Percentiles rank a stretch among this genome's conserved stretches.
phyloP scores from a whole-genome alignment of 1,284 basidiomycete species.

The Trametes hirsuta region DNA sequence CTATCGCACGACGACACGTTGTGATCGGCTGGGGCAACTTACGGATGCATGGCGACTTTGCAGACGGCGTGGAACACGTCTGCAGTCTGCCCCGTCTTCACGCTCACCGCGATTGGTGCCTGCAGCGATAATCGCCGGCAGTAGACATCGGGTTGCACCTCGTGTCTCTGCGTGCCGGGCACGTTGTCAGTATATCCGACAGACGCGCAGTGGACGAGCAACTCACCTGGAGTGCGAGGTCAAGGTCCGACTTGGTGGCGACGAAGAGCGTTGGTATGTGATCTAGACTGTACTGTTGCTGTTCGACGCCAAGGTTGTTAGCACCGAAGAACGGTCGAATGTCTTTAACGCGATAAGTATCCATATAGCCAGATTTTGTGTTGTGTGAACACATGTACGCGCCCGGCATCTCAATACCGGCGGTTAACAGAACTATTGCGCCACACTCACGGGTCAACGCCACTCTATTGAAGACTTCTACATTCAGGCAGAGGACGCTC shows the following conservation, averaged over 20 bases:
- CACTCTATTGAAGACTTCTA: too few relatives aligned
- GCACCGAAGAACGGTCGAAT: too few relatives aligned
- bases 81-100: conserved; percentile 84
- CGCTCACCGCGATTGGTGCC: conserved; percentile 90
- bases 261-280: conserved; percentile 95
- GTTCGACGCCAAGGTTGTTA: conserved; percentile 4
- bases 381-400: too few relatives aligned
- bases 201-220: conserved; percentile 3
- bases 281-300: conserved; percentile 97
- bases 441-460: too few relatives aligned
- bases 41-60: conserved; percentile 86
- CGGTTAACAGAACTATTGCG: too few relatives aligned
- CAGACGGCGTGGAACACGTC: conserved; percentile 89
- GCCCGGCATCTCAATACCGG: too few relatives aligned
- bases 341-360: too few relatives aligned
- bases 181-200: conserved; percentile 15
- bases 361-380: too few relatives aligned
- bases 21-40: conserved; percentile 23
- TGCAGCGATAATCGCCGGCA: conserved; percentile 84
- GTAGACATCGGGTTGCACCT: conserved; percentile 98
- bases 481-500: too few relatives aligned
- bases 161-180: conserved; percentile 71
- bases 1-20: conserved; percentile 18
- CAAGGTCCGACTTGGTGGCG: conserved; percentile 98
- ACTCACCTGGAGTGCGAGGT: conserved; percentile 89